phyloP scores from a whole-genome alignment of 2,329 filamentous ascomycete species.

The Colletotrichum liaoningense region DNA sequence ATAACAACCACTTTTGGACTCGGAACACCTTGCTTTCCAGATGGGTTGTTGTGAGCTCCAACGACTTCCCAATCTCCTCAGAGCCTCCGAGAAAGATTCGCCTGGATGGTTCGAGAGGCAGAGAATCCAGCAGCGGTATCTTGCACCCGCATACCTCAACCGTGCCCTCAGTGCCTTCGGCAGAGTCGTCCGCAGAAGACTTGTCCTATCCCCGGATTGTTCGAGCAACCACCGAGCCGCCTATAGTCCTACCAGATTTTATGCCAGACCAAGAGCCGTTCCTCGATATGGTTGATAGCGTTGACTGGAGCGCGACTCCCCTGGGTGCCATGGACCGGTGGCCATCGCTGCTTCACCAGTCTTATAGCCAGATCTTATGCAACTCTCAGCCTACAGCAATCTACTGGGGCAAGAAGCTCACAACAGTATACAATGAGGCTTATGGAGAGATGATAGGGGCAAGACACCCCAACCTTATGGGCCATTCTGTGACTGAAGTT shows the following conservation, averaged over 20 bases:
- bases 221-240: constrained; percentile 46
- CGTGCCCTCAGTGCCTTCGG: neutral
- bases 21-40: constrained; percentile 45
- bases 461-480: constrained; percentile 73
- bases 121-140: constrained; percentile 10
- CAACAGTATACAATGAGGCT: constrained; percentile 76
- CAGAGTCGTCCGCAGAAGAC: constrained; percentile 21
- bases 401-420: constrained; percentile 72
- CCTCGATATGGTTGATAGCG: constrained; percentile 51
- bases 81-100: constrained; percentile 47
- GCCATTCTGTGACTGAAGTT: constrained; percentile 63
- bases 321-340: constrained; percentile 60
- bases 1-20: constrained; percentile 51
- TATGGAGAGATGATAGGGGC: constrained; percentile 72
- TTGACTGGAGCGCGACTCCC: constrained; percentile 60
- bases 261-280: constrained; percentile 51
- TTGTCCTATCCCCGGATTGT: constrained; percentile 40
- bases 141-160: constrained; percentile 6
- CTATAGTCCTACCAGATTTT: constrained; percentile 47
- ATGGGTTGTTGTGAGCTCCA: constrained; percentile 54
- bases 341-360: constrained; percentile 59
- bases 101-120: constrained; percentile 40
- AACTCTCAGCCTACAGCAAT: constrained; percentile 65
- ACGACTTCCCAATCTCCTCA: constrained; percentile 46
- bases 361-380: constrained; percentile 55